Base-by-base conservation (phyloP, 2,329 filamentous ascomycete genomes). In the Hypoxylon sp. region DNA sequence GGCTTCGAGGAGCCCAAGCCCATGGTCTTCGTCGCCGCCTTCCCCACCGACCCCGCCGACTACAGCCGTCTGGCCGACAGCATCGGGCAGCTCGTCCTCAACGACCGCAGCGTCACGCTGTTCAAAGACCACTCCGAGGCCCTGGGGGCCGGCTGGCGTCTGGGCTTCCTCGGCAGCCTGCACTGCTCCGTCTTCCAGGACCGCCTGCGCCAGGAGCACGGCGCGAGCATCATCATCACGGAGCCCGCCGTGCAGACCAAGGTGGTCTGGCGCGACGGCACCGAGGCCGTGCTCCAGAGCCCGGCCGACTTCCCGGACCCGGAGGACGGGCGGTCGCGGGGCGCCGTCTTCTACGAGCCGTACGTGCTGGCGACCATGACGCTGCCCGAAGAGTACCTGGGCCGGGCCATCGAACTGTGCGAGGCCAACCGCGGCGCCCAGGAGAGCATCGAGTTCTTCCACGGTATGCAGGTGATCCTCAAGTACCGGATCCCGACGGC, bases 151-250 rank as follows among this genome's bases (percentile, higher is more conserved):
- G 95, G 95, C 1, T 99, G 95, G 90, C 89, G 95, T 47, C 81
- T 99, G 10, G 95, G 95, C 0, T 99, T 99, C 74, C 80, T 99
- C 3, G 95, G 95, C n/a, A 98, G 94, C 11, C 82, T 99, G 49
- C 95, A 99, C 77, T 98, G 95, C 79, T 98, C 94, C n/a, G 95
- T 99, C 4, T 99, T 99, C 72, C 94, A 99, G 78, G 95, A 99
- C 77, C 91, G 95, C 0, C 80, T 99, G 55, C 89, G 93, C 44
- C 93, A 97, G 78, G 95, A 99, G 77, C 94, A 99, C 73, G 95
- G 94, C 4, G 91, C 92, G 2, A 95, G 89, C 73, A 93, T 99
- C 74, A 97, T 99, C 78, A 95, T 99, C 75, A 99, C 95, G 0
- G 94, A 97, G 37, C 95, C 95, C 0, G 94, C 92, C 0, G 95